Evolutionary conservation across 2,329 filamentous ascomycete genomes (phyloP).

Genomic region (Exophiala calicioides): DNA sequence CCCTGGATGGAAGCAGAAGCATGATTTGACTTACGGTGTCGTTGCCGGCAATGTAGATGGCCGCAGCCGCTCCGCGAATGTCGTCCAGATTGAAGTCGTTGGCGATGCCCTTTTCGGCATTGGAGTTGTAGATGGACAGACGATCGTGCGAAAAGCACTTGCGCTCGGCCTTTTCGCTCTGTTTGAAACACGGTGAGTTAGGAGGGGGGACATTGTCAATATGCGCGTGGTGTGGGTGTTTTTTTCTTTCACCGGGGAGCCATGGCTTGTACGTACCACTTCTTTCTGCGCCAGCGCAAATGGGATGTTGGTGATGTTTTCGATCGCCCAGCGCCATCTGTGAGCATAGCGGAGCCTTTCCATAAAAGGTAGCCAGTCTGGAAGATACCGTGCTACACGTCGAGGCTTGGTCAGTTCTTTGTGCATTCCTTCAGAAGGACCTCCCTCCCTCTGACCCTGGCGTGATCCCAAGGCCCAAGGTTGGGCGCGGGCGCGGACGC

Average conservation of each 20-base stretch:
- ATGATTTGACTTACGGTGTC: constrained; percentile 34
- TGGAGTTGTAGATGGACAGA: constrained; percentile 3
- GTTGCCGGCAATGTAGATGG: constrained; percentile 26
- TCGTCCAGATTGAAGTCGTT: constrained; percentile 31
- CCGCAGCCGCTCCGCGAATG: constrained; percentile 6
- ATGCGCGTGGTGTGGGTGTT: too few species aligned
- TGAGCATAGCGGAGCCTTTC: constrained; percentile 33
- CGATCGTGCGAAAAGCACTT: too few species aligned
- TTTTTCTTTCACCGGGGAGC: too few species aligned
- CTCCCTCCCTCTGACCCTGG: too few species aligned
- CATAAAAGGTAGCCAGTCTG: constrained; percentile 38
- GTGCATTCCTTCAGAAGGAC: too few species aligned
- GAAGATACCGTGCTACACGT: constrained; percentile 44
- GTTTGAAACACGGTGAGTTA: too few species aligned
- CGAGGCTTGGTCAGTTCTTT: too few species aligned
- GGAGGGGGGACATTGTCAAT: too few species aligned
- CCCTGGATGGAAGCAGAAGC: constrained; percentile 14
- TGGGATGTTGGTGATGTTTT: constrained; percentile 48
- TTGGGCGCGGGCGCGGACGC: too few species aligned
- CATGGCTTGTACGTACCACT: too few species aligned
- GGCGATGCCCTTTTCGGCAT: constrained; percentile 30
- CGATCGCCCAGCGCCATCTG: constrained; percentile 37
- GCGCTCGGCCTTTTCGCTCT: too few species aligned
- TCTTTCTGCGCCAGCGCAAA: constrained; percentile 28
- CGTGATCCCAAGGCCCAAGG: too few species aligned